A percentile compares a stretch with the other conserved stretches of the same genome.
These are phyloP conservation scores for Penicillium argentinense DNA, from an alignment of 495 filamentous ascomycete species.

Conservation along the genomic window DNA sequence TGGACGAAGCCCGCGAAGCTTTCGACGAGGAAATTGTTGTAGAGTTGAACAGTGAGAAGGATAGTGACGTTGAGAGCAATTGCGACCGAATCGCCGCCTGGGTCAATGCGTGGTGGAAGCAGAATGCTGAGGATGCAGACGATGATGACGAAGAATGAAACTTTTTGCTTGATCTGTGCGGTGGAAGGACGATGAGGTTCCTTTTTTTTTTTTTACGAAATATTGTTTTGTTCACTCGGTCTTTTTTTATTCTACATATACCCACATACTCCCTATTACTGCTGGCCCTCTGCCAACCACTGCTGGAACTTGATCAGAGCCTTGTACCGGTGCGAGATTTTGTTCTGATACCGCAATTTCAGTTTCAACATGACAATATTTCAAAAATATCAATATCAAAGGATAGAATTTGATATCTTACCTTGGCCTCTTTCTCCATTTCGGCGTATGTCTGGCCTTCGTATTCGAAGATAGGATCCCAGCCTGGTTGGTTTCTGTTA, in stretches of 20 bases:
- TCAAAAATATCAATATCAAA: too few relatives aligned
- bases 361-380: too few relatives aligned
- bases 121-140: slow-evolving; percentile 37
- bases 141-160: slow-evolving; percentile 8
- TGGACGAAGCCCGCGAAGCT: slow-evolving; percentile 84
- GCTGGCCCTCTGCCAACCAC: slow-evolving; percentile 66
- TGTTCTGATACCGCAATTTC: too few relatives aligned
- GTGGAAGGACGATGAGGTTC: too few relatives aligned
- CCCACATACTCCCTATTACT: slow-evolving; percentile 15
- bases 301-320: slow-evolving; percentile 80
- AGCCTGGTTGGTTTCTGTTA: slow-evolving; percentile 56
- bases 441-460: slow-evolving; percentile 94
- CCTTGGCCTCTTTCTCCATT: slow-evolving; percentile 88
- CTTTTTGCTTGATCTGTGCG: slow-evolving; percentile 3
- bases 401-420: slow-evolving; percentile 18
- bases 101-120: slow-evolving; percentile 77
- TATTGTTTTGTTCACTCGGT: slow-evolving; percentile 5
- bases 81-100: slow-evolving; percentile 79
- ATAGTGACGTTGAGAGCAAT: slow-evolving; percentile 84
- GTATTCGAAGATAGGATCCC: slow-evolving; percentile 97
- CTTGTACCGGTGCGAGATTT: slow-evolving; percentile 83
- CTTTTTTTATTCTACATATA: slow-evolving; percentile 17
- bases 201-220: too few relatives aligned
- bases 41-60: slow-evolving; percentile 78
- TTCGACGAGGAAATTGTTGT: slow-evolving; percentile 90